Evolutionary conservation across 2,329 filamentous ascomycete species (phyloP), one percentile per base, ranked within the genome.

Genomic region (Cyanodermella asteris): DNA sequence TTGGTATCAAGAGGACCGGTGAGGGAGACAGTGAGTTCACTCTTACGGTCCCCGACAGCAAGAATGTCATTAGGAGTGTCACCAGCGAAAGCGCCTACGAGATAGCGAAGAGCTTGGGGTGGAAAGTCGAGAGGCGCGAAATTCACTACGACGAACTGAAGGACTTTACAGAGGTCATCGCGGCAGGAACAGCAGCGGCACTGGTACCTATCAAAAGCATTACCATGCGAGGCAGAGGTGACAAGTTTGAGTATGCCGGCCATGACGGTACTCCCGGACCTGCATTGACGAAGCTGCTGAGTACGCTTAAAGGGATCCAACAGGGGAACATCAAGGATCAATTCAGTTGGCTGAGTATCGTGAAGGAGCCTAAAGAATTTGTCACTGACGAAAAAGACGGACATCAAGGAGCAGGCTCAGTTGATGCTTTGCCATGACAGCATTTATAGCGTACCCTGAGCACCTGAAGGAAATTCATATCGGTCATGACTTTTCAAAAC

Each of bases 131-230:
- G 55, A 65, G 64, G 42, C 58, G 82, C 27, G 46, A 67, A 22
- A 54, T 66, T 28, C 45, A 53, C 16, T 73, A 73, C 43, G 54
- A 61, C 6, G 71, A 76, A 39, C 50, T 76, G 20, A 36, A 44
- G 5, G 44, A 52, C 10, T 80, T 81, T 44, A 55, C 55, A 22
- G 84, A 94, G 50, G 71, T 97, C 26, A 70, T 93, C 50, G 87
- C 84, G 4, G 82, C 81, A 3, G 84, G 84, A 2, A 94, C 84
- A 1, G 84, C 84, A 0, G 84, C 82, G 0, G 77, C 78, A 1
- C 59, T 97, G 27, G 82, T 94, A 3, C 84, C 84, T 2, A 87
- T 93, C 48, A 74, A 74, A 32, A 87, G 76, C 37, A 91, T 94
- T 45, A 87, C 77, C 3, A 68, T 81, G 39, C 63, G 50, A 24